phyloP scores from a whole-genome alignment of 2,329 filamentous ascomycete genomes.

The Albifimbria verrucaria region DNA sequence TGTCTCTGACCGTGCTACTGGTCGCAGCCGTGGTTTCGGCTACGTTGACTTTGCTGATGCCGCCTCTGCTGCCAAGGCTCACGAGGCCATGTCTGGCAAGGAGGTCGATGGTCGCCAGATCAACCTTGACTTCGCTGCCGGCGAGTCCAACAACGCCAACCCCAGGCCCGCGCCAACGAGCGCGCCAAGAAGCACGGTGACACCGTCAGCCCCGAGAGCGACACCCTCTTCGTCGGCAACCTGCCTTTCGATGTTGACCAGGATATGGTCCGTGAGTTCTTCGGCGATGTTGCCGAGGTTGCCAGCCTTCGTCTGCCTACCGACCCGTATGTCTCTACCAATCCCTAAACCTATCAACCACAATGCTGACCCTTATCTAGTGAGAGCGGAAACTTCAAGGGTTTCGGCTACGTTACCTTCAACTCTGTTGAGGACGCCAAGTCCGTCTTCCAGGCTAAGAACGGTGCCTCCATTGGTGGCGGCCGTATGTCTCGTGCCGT shows the following conservation, averaged over 20 bases:
- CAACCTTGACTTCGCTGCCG: constrained; percentile 76
- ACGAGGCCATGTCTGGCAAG: constrained; percentile 69
- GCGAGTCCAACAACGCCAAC: constrained; percentile 55
- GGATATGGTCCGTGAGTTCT: constrained; percentile 70
- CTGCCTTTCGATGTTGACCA: constrained; percentile 80
- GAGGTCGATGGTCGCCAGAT: constrained; percentile 72
- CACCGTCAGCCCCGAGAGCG: constrained; percentile 71
- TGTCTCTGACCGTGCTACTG: constrained; percentile 76
- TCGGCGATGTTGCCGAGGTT: constrained; percentile 67
- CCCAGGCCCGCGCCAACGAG: constrained; percentile 56
- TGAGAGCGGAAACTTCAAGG: constrained; percentile 81
- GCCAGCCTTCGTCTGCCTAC: constrained; percentile 84
- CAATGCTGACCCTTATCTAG: constrained; percentile 31
- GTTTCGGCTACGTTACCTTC: constrained; percentile 90
- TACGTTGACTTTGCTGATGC: constrained; percentile 81
- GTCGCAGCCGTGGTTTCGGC: constrained; percentile 87
- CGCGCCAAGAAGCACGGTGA: constrained; percentile 74
- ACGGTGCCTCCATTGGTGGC: constrained; percentile 59
- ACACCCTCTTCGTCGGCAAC: constrained; percentile 91
- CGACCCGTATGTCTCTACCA: constrained; percentile 51
- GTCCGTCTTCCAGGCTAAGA: constrained; percentile 65
- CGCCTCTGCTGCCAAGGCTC: constrained; percentile 67
- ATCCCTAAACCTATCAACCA: background rate
- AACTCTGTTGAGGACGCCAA: constrained; percentile 78
- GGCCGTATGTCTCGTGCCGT: constrained; percentile 71